phyloP scores from a whole-genome alignment of 164 flowering plant genomes.

The Vitis riparia region DNA sequence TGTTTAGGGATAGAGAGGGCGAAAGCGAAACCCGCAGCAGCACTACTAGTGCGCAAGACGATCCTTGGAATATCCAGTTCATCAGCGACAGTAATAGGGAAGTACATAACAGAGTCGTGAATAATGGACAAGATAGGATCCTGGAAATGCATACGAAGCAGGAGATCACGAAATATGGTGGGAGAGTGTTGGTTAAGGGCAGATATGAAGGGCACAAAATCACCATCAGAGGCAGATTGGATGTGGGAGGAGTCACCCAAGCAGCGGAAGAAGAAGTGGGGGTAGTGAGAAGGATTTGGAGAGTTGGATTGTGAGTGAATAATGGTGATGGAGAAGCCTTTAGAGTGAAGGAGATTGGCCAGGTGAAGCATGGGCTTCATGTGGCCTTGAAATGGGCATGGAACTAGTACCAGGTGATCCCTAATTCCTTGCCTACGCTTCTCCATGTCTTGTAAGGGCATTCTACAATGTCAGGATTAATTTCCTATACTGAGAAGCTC shows the following conservation, averaged over 20 bases:
- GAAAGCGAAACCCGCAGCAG: background rate
- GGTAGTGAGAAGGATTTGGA: conserved; percentile 1
- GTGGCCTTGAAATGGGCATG: conserved; percentile 7
- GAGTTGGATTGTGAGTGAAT: background rate
- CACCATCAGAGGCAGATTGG: background rate
- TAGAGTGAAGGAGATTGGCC: background rate
- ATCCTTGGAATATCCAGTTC: conserved; percentile 1
- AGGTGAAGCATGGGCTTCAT: conserved; percentile 7
- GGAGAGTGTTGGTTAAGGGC: background rate
- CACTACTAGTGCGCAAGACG: background rate
- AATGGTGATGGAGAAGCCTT: conserved; percentile 1
- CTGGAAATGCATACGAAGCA: background rate
- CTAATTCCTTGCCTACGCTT: background rate
- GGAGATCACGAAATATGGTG: background rate
- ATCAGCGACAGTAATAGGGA: background rate
- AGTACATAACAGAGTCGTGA: conserved; percentile 1
- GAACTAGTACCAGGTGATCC: conserved; percentile 2
- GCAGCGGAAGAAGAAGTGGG: background rate
- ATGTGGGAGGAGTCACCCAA: background rate
- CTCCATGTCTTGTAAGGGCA: background rate
- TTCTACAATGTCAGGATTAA: background rate
- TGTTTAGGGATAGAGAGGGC: background rate
- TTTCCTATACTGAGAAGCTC: too few species aligned
- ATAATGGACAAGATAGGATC: background rate
- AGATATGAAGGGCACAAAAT: background rate